Evolutionary conservation across 2,329 filamentous ascomycete species (phyloP).

Genomic region (Zasmidium citrigriseum): DNA sequence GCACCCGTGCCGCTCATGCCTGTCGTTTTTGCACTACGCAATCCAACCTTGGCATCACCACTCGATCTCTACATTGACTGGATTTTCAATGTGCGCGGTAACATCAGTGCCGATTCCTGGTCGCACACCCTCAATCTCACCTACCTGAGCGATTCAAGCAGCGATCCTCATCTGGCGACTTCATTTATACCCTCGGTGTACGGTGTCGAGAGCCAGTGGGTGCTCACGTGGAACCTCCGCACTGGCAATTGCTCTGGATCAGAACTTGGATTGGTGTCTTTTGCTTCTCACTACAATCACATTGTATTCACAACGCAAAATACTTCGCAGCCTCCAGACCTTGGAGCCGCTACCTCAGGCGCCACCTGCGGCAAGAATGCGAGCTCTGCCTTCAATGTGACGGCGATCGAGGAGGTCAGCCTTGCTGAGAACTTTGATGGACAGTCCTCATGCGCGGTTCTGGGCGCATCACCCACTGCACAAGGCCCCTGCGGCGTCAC

Average conservation of each 20-base stretch:
- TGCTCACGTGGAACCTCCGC: neutral
- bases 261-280: neutral
- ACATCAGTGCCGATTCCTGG: neutral
- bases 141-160: neutral
- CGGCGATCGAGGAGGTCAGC: neutral
- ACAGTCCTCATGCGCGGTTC: neutral
- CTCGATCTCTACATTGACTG: neutral
- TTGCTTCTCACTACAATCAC: neutral
- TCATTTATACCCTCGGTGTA: neutral
- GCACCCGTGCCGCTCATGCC: slow-evolving; percentile 1
- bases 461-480: slow-evolving; percentile 1
- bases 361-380: neutral
- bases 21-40: slow-evolving; percentile 5
- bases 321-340: neutral
- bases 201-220: neutral
- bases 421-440: neutral
- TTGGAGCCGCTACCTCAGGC: neutral
- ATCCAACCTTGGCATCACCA: neutral
- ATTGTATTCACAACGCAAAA: slow-evolving; percentile 4
- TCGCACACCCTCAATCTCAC: neutral
- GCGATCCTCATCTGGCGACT: neutral
- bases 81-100: neutral
- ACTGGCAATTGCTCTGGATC: slow-evolving; percentile 1
- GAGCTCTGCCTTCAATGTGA: slow-evolving; percentile 1
- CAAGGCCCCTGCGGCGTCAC: neutral